A percentile compares a stretch with the other conserved stretches of the same genome.
phyloP scores from a whole-genome alignment of 305 asterid species.

The Plantago rigida region DNA sequence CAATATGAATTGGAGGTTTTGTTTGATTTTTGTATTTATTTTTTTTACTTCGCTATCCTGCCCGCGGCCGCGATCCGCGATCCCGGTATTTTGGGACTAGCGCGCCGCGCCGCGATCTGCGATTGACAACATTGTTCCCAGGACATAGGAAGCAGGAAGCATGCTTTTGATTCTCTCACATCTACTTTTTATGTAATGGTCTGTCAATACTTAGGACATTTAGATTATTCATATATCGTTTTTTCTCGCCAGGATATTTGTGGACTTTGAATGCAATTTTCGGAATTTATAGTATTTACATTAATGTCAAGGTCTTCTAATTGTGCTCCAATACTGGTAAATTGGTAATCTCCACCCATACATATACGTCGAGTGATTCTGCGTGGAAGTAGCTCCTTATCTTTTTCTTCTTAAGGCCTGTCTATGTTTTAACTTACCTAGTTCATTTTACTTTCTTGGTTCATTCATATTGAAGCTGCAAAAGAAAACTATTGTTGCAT shows the following conservation, averaged over 20 bases:
- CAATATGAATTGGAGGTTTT: no score
- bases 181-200: slow-evolving; percentile 8
- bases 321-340: not conserved
- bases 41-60: no score
- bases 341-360: not conserved
- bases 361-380: slow-evolving; percentile 15
- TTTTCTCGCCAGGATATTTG: not conserved
- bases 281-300: not conserved
- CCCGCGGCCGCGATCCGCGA: no score
- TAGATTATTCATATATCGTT: not conserved
- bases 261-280: slow-evolving; percentile 10
- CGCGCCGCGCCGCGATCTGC: no score
- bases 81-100: no score
- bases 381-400: slow-evolving; percentile 7
- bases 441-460: no score
- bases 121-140: no score
- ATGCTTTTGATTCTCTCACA: slow-evolving; percentile 9
- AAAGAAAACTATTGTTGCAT: no score
- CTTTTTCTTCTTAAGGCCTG: not conserved
- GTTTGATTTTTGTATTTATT: no score
- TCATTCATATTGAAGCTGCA: no score
- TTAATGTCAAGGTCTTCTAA: slow-evolving; percentile 9
- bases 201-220: slow-evolving; percentile 2
- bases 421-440: not conserved
- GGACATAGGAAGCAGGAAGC: not conserved